These are phyloP conservation scores for Epichloe gansuensis DNA, from an alignment of 2,329 filamentous ascomycete species.

Conservation along the genomic window DNA sequence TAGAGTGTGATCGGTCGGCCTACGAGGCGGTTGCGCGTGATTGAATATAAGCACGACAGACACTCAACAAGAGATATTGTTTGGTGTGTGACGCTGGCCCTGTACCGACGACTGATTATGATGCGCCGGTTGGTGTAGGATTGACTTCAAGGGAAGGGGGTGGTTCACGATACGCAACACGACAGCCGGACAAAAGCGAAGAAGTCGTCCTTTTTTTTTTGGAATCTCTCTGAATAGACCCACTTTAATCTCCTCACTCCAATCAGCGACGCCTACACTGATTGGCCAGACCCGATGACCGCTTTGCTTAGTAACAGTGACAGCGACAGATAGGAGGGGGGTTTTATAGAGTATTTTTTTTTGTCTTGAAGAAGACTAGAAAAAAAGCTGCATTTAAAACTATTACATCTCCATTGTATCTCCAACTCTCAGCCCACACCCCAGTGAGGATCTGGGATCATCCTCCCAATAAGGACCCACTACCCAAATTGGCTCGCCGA, in stretches of 20 bases:
- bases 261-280: neutral
- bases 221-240: neutral
- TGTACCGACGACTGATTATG: neutral
- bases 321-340: too few species aligned
- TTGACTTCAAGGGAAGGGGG: neutral
- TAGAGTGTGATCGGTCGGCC: neutral
- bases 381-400: too few species aligned
- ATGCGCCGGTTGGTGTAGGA: slow-evolving; percentile 1
- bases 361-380: too few species aligned
- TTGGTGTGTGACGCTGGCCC: neutral
- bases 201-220: neutral
- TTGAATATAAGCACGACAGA: neutral
- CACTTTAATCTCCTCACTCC: neutral
- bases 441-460: too few species aligned
- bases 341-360: too few species aligned
- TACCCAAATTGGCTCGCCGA: slow-evolving; percentile 13
- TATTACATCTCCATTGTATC: too few species aligned
- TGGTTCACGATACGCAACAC: neutral
- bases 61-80: neutral
- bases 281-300: neutral
- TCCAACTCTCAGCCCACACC: too few species aligned
- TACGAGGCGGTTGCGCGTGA: neutral
- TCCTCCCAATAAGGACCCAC: neutral
- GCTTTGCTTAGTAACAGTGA: neutral
- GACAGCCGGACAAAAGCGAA: neutral